Evolutionary conservation across 345 rosid species (phyloP).

Genomic region (Bretschneidera sinensis): DNA sequence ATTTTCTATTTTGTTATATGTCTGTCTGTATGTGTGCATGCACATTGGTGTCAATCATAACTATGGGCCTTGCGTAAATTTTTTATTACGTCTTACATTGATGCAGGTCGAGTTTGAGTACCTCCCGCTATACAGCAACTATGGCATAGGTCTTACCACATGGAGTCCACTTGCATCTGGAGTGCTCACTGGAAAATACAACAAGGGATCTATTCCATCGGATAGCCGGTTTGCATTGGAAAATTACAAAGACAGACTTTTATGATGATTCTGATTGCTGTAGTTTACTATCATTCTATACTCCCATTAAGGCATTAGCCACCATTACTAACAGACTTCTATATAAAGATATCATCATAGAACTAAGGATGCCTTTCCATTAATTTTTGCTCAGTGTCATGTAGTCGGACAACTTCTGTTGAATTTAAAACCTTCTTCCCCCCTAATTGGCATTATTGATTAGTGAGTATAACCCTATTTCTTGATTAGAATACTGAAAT

Average conservation of each 20-base stretch:
- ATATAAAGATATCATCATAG: too few species aligned
- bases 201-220: slow-evolving; percentile 76
- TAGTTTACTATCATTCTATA: not conserved
- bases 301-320: too few species aligned
- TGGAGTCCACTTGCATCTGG: slow-evolving; percentile 99
- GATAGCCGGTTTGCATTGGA: slow-evolving; percentile 96
- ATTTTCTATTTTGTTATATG: too few species aligned
- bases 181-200: slow-evolving; percentile 95
- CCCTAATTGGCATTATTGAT: too few species aligned
- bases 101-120: slow-evolving; percentile 88
- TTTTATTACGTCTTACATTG: too few species aligned
- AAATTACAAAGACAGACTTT: slow-evolving; percentile 64
- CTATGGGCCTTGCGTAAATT: not conserved
- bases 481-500: slow-evolving; percentile 3
- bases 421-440: too few species aligned
- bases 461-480: too few species aligned
- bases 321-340: too few species aligned
- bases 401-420: too few species aligned
- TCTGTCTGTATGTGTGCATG: not conserved
- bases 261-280: not conserved
- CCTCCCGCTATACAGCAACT: slow-evolving; percentile 72
- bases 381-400: too few species aligned
- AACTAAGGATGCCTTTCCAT: too few species aligned
- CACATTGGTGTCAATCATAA: too few species aligned
- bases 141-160: slow-evolving; percentile 92